A percentile compares a stretch with the other conserved stretches of the same genome.
These are phyloP conservation scores for Xylaria castorea DNA, from an alignment of 495 filamentous ascomycete genomes.

Conservation along the genomic window DNA sequence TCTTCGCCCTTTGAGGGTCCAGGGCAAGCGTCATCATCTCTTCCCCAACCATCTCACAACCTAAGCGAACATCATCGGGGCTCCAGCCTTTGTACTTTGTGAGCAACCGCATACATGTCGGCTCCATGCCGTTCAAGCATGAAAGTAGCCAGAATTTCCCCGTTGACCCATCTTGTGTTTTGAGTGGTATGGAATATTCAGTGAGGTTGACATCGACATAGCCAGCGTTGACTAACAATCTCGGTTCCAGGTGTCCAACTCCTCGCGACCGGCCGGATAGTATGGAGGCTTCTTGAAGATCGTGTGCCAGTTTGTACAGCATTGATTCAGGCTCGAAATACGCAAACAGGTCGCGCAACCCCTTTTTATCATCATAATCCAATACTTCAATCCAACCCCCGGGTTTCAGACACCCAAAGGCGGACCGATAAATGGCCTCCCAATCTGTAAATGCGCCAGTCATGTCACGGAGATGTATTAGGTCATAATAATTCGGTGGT, in stretches of 20 bases:
- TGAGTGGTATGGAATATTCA: slow-evolving; percentile 66
- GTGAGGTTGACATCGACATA: slow-evolving; percentile 66
- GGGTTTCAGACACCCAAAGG: slow-evolving; percentile 63
- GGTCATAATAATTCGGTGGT: slow-evolving; percentile 64
- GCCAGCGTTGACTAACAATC: slow-evolving; percentile 60
- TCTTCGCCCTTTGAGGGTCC: slow-evolving; percentile 48
- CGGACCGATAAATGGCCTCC: slow-evolving; percentile 65
- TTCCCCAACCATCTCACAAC: slow-evolving; percentile 60
- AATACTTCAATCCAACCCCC: slow-evolving; percentile 72
- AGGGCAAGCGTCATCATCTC: slow-evolving; percentile 60
- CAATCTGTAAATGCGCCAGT: slow-evolving; percentile 70
- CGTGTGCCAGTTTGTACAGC: slow-evolving; percentile 41
- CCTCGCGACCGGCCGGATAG: slow-evolving; percentile 57
- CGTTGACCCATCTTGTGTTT: slow-evolving; percentile 59
- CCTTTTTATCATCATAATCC: slow-evolving; percentile 58
- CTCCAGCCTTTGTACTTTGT: slow-evolving; percentile 66
- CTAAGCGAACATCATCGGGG: slow-evolving; percentile 57
- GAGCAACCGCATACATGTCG: slow-evolving; percentile 63
- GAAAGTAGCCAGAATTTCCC: slow-evolving; percentile 73
- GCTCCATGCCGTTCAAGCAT: slow-evolving; percentile 70
- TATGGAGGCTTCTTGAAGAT: slow-evolving; percentile 50
- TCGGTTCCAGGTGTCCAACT: slow-evolving; percentile 60
- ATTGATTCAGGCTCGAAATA: slow-evolving; percentile 50
- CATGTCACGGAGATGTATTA: slow-evolving; percentile 70
- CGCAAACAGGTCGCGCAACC: slow-evolving; percentile 45